These are phyloP conservation scores for Aleurites moluccanus DNA, from an alignment of 441 rosid species.

Conservation along the genomic window DNA sequence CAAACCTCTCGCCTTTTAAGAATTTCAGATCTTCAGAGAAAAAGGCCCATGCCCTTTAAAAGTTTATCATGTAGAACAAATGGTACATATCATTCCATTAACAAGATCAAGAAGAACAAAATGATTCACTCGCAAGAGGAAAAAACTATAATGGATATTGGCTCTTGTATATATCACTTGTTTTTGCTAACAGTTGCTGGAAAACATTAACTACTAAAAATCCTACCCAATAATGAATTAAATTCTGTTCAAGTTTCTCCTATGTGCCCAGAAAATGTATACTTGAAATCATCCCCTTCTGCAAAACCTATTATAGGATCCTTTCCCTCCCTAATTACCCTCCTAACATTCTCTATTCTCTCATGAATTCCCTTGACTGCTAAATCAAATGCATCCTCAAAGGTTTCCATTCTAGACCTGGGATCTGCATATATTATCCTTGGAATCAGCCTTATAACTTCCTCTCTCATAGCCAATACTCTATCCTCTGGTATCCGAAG, in stretches of 20 bases:
- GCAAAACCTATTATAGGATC: constrained; percentile 62
- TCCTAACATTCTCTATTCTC: constrained; percentile 54
- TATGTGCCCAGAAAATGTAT: constrained; percentile 56
- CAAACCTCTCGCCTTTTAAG: too few relatives aligned
- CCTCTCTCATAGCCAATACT: constrained; percentile 56
- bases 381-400: constrained; percentile 79
- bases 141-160: background rate
- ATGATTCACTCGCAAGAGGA: too few relatives aligned
- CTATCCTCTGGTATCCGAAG: constrained; percentile 37
- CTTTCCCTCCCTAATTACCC: constrained; percentile 45
- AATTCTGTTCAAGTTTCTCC: constrained; percentile 32
- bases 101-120: background rate
- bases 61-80: background rate
- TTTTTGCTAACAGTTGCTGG: background rate
- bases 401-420: constrained; percentile 31
- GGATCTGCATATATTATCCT: constrained; percentile 65
- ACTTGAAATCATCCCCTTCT: constrained; percentile 63
- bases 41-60: background rate
- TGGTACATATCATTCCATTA: background rate
- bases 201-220: constrained; percentile 2
- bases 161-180: background rate
- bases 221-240: background rate
- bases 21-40: too few relatives aligned
- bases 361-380: constrained; percentile 67
- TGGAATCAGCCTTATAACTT: constrained; percentile 64